Percentiles rank a stretch among this genome's conserved stretches.
phyloP scores from a whole-genome alignment of 2,329 filamentous ascomycete genomes.

The Scytalidium sp. region DNA sequence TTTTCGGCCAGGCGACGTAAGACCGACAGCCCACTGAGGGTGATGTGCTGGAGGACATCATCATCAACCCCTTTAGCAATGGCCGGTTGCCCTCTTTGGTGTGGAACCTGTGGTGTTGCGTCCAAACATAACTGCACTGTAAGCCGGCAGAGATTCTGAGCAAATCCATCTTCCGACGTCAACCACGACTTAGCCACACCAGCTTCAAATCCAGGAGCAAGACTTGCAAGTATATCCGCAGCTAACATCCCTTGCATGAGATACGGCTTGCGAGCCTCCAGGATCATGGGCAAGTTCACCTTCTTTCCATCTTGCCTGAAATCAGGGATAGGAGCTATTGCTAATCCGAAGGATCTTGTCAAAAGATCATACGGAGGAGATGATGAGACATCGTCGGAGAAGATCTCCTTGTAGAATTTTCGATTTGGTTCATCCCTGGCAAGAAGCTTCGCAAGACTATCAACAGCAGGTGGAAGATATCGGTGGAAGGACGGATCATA shows the following conservation, averaged over 20 bases:
- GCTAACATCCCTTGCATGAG: conserved; percentile 90
- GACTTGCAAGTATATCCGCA: conserved; percentile 79
- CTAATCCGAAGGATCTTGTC: conserved; percentile 81
- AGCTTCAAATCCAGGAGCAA: conserved; percentile 69
- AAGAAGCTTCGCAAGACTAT: conserved; percentile 86
- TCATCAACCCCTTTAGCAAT: conserved; percentile 28
- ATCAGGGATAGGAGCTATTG: conserved; percentile 81
- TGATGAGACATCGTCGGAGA: conserved; percentile 66
- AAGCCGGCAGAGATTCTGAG: conserved; percentile 73
- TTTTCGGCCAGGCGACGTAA: conserved; percentile 69
- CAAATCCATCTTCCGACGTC: conserved; percentile 78
- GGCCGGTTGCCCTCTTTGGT: conserved; percentile 26
- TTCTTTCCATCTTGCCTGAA: conserved; percentile 51
- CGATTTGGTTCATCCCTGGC: conserved; percentile 93
- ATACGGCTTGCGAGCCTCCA: conserved; percentile 82
- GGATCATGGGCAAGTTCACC: conserved; percentile 59
- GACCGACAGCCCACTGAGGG: conserved; percentile 64
- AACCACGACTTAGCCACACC: conserved; percentile 78
- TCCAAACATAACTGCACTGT: conserved; percentile 64
- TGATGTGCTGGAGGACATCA: conserved; percentile 45
- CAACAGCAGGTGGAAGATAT: conserved; percentile 86
- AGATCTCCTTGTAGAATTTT: conserved; percentile 77
- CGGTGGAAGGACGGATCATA: conserved; percentile 81
- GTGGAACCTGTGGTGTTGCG: conserved; percentile 51
- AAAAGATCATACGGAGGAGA: conserved; percentile 73